Evolutionary conservation across 495 filamentous ascomycete genomes (phyloP).

Genomic region (Antarctomyces pellizariae): DNA sequence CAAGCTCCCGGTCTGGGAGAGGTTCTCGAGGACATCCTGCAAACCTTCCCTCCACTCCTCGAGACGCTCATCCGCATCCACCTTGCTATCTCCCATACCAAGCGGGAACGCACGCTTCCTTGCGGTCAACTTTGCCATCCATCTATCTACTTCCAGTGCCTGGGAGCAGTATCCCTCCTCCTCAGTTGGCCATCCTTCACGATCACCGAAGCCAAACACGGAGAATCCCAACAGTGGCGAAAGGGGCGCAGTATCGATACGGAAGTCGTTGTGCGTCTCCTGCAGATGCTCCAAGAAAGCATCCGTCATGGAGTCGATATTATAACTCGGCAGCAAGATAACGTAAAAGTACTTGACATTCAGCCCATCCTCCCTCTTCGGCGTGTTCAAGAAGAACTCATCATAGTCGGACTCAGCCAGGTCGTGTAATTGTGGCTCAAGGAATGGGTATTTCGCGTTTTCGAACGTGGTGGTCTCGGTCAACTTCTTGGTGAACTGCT

Average conservation of each 20-base stretch:
- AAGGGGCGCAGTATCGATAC: conserved; percentile 74
- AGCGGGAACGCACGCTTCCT: conserved; percentile 60
- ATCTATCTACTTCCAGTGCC: conserved; percentile 70
- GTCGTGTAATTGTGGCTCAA: conserved; percentile 47
- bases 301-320: conserved; percentile 72
- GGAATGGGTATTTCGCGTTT: conserved; percentile 14
- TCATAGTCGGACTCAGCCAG: conserved; percentile 74
- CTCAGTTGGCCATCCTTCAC: conserved; percentile 73
- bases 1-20: conserved; percentile 32
- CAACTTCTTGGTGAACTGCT: conserved; percentile 29
- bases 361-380: conserved; percentile 21
- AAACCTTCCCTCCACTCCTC: conserved; percentile 59
- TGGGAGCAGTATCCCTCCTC: conserved; percentile 83
- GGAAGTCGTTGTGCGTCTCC: conserved; percentile 89
- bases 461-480: conserved; percentile 11
- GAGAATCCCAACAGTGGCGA: conserved; percentile 59
- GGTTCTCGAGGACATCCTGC: conserved; percentile 41
- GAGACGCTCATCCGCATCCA: conserved; percentile 35
- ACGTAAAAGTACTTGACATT: conserved; percentile 50
- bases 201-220: conserved; percentile 85
- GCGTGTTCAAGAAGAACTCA: conserved; percentile 56
- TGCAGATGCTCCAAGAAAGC: conserved; percentile 60
- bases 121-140: conserved; percentile 81
- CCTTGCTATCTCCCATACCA: conserved; percentile 69
- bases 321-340: conserved; percentile 64